Percentiles rank a stretch among this genome's conserved stretches.
Conservation (phyloP, 2,329 filamentous ascomycete species). For the Fusarium sarcochroum region DNA sequence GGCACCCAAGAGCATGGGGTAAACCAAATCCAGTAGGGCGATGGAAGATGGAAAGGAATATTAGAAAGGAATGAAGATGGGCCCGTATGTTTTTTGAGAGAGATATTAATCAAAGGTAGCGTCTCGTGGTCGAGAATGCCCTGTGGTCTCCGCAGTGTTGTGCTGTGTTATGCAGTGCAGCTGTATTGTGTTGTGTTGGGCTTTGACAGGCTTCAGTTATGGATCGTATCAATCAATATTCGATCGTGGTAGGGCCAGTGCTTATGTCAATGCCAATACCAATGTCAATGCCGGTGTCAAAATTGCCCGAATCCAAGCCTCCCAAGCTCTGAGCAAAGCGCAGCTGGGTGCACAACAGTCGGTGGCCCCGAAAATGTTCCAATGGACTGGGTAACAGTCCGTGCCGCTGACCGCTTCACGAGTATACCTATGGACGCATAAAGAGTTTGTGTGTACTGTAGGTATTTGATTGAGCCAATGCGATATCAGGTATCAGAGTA, state of each 20-base stretch:
- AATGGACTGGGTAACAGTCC: constrained; percentile 36
- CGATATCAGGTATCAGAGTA: constrained; percentile 25
- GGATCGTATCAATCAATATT: constrained; percentile 23
- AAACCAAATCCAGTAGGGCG: constrained; percentile 6
- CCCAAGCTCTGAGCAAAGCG: constrained; percentile 21
- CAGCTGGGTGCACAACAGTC: constrained; percentile 32
- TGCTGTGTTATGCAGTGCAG: constrained; percentile 20
- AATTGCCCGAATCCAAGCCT: constrained; percentile 36
- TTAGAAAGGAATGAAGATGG: background rate
- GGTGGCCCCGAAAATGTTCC: constrained; percentile 40
- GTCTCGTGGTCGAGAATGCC: constrained; percentile 29
- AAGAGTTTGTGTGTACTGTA: background rate
- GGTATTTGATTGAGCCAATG: constrained; percentile 15
- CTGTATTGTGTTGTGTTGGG: constrained; percentile 27
- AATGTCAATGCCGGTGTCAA: constrained; percentile 26
- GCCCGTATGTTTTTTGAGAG: constrained; percentile 22
- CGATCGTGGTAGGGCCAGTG: constrained; percentile 28
- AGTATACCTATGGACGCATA: background rate
- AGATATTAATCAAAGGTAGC: constrained; percentile 18
- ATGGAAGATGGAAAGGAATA: constrained; percentile 4
- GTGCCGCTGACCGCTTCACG: constrained; percentile 36
- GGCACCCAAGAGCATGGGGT: constrained; percentile 27
- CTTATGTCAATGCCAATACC: constrained; percentile 9
- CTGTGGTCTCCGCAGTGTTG: constrained; percentile 28
- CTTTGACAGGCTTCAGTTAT: constrained; percentile 37